Base-by-base conservation (phyloP, 2,329 filamentous ascomycete species). In the Zymoseptoria crescenta region DNA sequence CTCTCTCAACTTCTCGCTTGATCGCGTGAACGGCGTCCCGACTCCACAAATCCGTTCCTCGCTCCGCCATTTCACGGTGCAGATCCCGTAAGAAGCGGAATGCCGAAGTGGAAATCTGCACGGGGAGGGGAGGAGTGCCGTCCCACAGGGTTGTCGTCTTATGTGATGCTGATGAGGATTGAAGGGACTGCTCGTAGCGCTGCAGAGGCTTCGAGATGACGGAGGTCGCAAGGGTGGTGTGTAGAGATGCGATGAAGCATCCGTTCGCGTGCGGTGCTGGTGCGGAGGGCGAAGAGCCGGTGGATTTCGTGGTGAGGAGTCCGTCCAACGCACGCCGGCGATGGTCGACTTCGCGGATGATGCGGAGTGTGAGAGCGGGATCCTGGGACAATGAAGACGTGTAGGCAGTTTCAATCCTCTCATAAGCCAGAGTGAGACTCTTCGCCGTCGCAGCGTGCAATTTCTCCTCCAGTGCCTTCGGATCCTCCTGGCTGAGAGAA, bases 1-100 rank as follows among this genome's bases (percentile, higher is more conserved):
- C 49, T 74, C 72, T 5, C 76, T 72, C 5, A 91, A 45, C 69
- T 52, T 77, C 71, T n/a, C 68, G 70, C 74, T 91, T 94, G 63
- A 96, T 68, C 0, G 77, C 76, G 0, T 67, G 67, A 1, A 92
- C 82, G 0, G 89, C 88, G 1, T 79, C 78, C 2, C 83, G 80
- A 56, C 87, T 91, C 92, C 92, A 97, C 2, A 96, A 73, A 71
- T 96, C 93, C 52, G 83, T 78, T 0, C 92, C 92, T 2, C 82
- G 77, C 10, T 80, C 77, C 3, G 81, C 81, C 90, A 96, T 95
- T 4, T 80, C 77, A 52, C 77, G 75, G 4, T 83, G 82, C 28
- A 96, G 70, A 51, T 79, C 79, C 24, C 84, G 83, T 54, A 96
- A 69, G 57, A 95, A 86, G 60, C 81, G 83, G 69, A 96, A 96